A percentile compares a stretch with the other conserved stretches of the same genome.
phyloP scores from a whole-genome alignment of 345 rosid genomes.

The Lepidium africanum region DNA sequence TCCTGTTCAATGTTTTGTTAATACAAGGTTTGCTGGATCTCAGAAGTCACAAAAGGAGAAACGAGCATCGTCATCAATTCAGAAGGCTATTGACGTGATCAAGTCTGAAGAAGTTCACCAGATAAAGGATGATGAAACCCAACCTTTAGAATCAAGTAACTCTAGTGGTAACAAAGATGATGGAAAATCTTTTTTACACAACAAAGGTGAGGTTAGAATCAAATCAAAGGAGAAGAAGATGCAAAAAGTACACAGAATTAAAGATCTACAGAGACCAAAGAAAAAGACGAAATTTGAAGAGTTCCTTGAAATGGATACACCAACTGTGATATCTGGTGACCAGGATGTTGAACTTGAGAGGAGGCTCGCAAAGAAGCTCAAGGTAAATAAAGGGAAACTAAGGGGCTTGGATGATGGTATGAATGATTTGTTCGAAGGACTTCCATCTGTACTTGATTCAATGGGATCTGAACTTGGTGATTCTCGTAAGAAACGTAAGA shows the following conservation, averaged over 20 bases:
- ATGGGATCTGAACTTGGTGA: slow-evolving; percentile 25
- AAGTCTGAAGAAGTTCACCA: slow-evolving; percentile 12
- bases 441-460: slow-evolving; percentile 36
- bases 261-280: slow-evolving; percentile 26
- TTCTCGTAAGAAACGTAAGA: slow-evolving; percentile 35
- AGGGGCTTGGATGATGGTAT: slow-evolving; percentile 64
- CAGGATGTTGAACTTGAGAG: slow-evolving; percentile 67
- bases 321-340: slow-evolving; percentile 21
- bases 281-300: slow-evolving; percentile 72
- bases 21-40: not conserved
- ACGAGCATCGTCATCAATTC: slow-evolving; percentile 4
- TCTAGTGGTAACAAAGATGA: slow-evolving; percentile 9
- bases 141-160: not conserved
- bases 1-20: not conserved
- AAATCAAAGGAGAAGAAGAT: slow-evolving; percentile 23
- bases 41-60: slow-evolving; percentile 42
- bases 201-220: slow-evolving; percentile 1
- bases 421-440: slow-evolving; percentile 41
- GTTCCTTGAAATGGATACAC: slow-evolving; percentile 52
- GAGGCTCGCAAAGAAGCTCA: slow-evolving; percentile 82
- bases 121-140: slow-evolving; percentile 7
- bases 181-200: not conserved
- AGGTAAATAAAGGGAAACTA: slow-evolving; percentile 60
- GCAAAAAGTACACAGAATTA: slow-evolving; percentile 25
- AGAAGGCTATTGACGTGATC: slow-evolving; percentile 4